phyloP scores from a whole-genome alignment of 345 rosid species.

The Linum lewisii region DNA sequence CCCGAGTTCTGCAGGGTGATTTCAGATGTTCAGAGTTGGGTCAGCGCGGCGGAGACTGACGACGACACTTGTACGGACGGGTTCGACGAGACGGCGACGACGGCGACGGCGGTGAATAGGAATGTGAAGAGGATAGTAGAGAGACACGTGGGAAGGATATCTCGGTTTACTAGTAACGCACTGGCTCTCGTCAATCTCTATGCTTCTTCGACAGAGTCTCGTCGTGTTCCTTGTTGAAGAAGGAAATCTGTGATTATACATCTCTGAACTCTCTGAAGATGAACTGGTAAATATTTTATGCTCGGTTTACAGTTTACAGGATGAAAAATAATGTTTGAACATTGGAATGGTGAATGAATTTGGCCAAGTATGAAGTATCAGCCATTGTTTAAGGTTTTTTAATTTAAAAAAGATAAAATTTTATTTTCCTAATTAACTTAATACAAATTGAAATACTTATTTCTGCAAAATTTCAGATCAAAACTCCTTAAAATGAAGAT shows the following conservation, averaged over 20 bases:
- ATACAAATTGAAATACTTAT: too few species aligned
- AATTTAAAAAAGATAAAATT: too few species aligned
- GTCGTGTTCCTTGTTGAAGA: not conserved
- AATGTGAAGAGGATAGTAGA: conserved; percentile 28
- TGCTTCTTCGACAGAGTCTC: conserved; percentile 22
- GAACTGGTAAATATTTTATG: too few species aligned
- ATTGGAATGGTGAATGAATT: too few species aligned
- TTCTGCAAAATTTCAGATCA: too few species aligned
- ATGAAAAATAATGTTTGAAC: too few species aligned
- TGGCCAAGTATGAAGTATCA: too few species aligned
- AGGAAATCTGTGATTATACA: not conserved
- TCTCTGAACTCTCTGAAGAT: not conserved
- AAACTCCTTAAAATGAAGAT: too few species aligned
- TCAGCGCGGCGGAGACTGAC: conserved; percentile 45
- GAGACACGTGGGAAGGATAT: conserved; percentile 29
- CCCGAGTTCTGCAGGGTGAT: conserved; percentile 12
- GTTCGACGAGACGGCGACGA: conserved; percentile 7
- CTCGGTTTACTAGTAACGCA: conserved; percentile 48
- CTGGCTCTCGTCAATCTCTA: conserved; percentile 40
- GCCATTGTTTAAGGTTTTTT: too few species aligned
- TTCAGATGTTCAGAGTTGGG: conserved; percentile 49
- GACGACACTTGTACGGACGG: conserved; percentile 52
- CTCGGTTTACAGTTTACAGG: too few species aligned
- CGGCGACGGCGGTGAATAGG: not conserved
- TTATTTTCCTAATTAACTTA: too few species aligned